Conservation (phyloP, 2,329 filamentous ascomycete genomes). For the Aspergillus sp. region DNA sequence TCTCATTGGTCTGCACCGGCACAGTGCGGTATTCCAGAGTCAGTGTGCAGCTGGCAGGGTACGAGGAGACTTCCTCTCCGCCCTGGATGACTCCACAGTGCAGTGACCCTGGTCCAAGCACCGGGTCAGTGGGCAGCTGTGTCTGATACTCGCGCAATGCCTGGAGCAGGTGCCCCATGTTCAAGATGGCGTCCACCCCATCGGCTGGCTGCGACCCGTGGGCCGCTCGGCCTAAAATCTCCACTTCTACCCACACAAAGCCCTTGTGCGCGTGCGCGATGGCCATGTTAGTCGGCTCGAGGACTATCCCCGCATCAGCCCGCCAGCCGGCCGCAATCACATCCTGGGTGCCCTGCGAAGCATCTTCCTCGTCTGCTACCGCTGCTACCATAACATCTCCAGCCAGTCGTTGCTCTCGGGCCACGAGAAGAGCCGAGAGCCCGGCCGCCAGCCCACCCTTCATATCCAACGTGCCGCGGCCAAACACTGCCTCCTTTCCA, state of each 20-base stretch:
- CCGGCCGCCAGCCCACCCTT: conserved; percentile 54
- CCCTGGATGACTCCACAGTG: conserved; percentile 54
- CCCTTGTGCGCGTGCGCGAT: conserved; percentile 52
- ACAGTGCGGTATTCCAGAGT: conserved; percentile 54
- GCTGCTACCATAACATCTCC: conserved; percentile 57
- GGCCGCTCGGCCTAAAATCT: conserved; percentile 38
- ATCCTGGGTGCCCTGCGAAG: conserved; percentile 54
- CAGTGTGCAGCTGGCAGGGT: conserved; percentile 53
- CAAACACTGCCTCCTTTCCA: conserved; percentile 43
- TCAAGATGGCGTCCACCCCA: conserved; percentile 54
- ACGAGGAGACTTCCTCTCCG: conserved; percentile 56
- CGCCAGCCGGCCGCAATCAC: conserved; percentile 55
- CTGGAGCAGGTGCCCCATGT: conserved; percentile 51
- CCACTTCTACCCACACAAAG: conserved; percentile 44
- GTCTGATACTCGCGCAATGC: conserved; percentile 48
- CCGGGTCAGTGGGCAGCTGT: conserved; percentile 37
- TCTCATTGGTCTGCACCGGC: conserved; percentile 44
- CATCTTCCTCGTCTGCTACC: conserved; percentile 57
- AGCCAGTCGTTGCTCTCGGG: conserved; percentile 29
- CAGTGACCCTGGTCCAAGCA: conserved; percentile 44
- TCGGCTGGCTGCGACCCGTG: conserved; percentile 42
- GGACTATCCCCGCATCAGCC: conserved; percentile 55
- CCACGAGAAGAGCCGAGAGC: conserved; percentile 45
- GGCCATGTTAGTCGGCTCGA: conserved; percentile 51
- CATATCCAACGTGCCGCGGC: conserved; percentile 55